Base-by-base conservation (phyloP, 2,329 filamentous ascomycete genomes). In the Leptographium galeiforme region DNA sequence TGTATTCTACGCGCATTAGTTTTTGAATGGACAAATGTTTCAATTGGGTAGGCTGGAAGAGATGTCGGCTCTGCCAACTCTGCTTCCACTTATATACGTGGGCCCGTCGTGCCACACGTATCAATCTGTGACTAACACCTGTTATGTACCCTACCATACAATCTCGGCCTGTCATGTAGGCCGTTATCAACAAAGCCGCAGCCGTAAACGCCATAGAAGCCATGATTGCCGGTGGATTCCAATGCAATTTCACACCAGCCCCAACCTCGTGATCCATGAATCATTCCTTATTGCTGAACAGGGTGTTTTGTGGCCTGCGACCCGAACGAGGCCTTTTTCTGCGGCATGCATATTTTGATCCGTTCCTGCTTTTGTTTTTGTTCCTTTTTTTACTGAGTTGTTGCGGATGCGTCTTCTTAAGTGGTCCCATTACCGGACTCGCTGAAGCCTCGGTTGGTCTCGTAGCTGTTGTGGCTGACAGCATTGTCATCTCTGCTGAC, bases 391-490 rank as follows among this genome's bases (percentile, higher is more conserved):
- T 43, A 16, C 40, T 47, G n/a, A 39, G 46, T 52, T 47, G 1
- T 43, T 43, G 18, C 10, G 2, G 3, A 10, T 12, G 6, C 10
- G 6, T 19, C n/a, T 6, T 14, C 5, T 48, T 11, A 36, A 33
- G 12, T 25, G 10, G 46, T 30, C 18, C 34, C 34, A 12, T 40
- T 13, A 4, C 13, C 47, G 8, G 18, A 45, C 34, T 57, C 56
- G 33, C 51, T 57, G 39, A 57, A 57, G 16, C 56, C 56, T 39
- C 51, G 41, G 44, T 54, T 45, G 1, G 34, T 48, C 36, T 58
- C 55, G 50, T 58, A 56, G 36, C 13, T 41, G 46, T 12, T 48
- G 25, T 25, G 25, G 25, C 36, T 44, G 16, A 8, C 34, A 13
- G 8, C 8, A 13, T 2, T 10, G 34, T 36, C 12, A 13, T 34